Conservation (phyloP, 2,329 filamentous ascomycete genomes). For the Xylariaceae sp. region DNA sequence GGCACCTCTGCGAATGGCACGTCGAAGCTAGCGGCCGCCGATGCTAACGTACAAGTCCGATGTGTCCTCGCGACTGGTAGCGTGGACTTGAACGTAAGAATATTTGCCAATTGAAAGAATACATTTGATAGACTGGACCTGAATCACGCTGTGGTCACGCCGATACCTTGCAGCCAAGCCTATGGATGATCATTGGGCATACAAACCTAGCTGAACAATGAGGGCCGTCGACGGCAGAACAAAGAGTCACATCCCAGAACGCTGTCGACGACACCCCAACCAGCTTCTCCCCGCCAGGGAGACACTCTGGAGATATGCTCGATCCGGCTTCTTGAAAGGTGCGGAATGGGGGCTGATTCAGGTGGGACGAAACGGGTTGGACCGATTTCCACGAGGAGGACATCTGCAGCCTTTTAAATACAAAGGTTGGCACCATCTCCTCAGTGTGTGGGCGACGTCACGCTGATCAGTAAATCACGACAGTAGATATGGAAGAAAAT, state of each 20-base stretch:
- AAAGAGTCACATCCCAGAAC: neutral
- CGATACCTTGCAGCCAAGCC: neutral
- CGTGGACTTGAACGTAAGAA: constrained; percentile 77
- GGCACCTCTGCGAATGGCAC: constrained; percentile 53
- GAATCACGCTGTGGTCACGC: constrained; percentile 1
- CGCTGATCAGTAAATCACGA: constrained; percentile 13
- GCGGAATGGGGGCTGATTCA: neutral
- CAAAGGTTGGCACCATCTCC: constrained; percentile 19
- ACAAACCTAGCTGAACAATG: neutral
- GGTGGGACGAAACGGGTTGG: constrained; percentile 4
- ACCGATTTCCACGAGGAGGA: constrained; percentile 8
- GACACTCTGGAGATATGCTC: neutral
- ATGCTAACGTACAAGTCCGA: constrained; percentile 66
- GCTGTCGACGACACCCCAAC: too few relatives aligned
- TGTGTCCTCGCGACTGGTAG: constrained; percentile 88
- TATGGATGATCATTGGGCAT: neutral
- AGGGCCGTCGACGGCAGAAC: neutral
- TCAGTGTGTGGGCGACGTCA: constrained; percentile 12
- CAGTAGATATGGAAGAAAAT: constrained; percentile 24
- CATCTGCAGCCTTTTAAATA: constrained; percentile 19
- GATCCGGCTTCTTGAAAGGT: neutral
- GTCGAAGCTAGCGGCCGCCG: constrained; percentile 44
- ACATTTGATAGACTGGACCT: constrained; percentile 1
- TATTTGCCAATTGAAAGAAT: constrained; percentile 65
- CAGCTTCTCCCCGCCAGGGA: neutral